phyloP scores from a whole-genome alignment of 208 protist species.

The Crithidia bombi region DNA sequence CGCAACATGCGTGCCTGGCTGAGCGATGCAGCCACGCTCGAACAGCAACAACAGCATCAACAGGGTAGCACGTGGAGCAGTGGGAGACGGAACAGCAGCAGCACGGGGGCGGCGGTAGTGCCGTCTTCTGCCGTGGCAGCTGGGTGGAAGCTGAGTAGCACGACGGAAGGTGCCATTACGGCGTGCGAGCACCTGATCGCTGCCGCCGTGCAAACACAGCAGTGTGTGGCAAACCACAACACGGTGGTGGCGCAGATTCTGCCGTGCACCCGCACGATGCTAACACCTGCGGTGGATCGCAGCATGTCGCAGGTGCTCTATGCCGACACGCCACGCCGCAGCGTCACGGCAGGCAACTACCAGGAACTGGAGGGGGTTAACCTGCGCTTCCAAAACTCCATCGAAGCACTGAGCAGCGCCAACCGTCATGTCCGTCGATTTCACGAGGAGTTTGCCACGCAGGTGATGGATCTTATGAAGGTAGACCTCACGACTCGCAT shows the following conservation, averaged over 20 bases:
- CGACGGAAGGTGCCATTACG: constrained; percentile 48
- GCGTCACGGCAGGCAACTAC: constrained; percentile 70
- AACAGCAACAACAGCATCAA: constrained; percentile 5
- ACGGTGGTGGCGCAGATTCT: constrained; percentile 79
- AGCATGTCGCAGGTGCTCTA: constrained; percentile 70
- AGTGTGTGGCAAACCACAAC: constrained; percentile 87
- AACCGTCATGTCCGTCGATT: constrained; percentile 89
- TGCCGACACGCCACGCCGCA: constrained; percentile 40
- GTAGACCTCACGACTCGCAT: constrained; percentile 91
- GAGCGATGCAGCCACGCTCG: constrained; percentile 25
- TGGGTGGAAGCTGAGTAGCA: constrained; percentile 41
- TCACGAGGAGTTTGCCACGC: constrained; percentile 82
- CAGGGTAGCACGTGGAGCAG: neutral
- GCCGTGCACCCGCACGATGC: constrained; percentile 75
- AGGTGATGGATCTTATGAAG: constrained; percentile 85
- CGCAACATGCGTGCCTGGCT: constrained; percentile 65
- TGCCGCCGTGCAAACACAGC: constrained; percentile 65
- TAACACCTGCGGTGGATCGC: constrained; percentile 55
- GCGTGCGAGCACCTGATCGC: constrained; percentile 64
- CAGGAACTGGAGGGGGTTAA: constrained; percentile 85
- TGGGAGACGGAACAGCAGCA: neutral
- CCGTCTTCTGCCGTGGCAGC: neutral
- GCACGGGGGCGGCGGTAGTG: neutral
- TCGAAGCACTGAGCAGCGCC: constrained; percentile 78
- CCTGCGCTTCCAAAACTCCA: constrained; percentile 83